These are phyloP conservation scores for Poa pratensis DNA, from an alignment of 176 grass and related monocot genomes.

Conservation along the genomic window DNA sequence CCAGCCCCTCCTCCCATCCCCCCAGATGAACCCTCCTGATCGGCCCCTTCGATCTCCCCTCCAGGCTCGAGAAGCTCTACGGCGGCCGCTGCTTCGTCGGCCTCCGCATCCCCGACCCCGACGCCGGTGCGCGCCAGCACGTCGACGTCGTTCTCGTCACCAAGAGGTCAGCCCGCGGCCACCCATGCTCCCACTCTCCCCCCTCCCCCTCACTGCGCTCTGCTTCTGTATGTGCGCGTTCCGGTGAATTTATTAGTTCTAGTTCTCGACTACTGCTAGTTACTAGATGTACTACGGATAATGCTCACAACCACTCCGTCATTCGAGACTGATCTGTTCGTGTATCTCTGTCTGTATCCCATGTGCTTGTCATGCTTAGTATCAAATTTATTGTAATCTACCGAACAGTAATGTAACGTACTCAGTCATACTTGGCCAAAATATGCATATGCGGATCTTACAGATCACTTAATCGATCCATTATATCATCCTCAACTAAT, in stretches of 20 bases:
- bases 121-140: constrained; percentile 73
- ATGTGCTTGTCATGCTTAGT: background rate
- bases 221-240: background rate
- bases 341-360: background rate
- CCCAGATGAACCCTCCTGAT: background rate
- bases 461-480: background rate
- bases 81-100: constrained; percentile 81
- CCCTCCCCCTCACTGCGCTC: background rate
- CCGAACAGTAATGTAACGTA: background rate
- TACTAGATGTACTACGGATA: background rate
- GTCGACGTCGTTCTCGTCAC: constrained; percentile 83
- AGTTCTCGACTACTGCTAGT: background rate
- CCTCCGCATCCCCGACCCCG: constrained; percentile 89
- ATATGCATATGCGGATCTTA: background rate
- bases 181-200: background rate
- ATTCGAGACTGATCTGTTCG: background rate
- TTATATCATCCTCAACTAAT: background rate
- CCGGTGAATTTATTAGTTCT: background rate
- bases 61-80: constrained; percentile 94
- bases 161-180: constrained; percentile 53
- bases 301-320: background rate
- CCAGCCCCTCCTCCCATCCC: background rate
- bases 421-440: background rate
- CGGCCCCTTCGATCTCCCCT: background rate
- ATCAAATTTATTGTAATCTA: background rate